Evolutionary conservation across 2,329 filamentous ascomycete genomes (phyloP).

Genomic region (Penicillium capsulatum): DNA sequence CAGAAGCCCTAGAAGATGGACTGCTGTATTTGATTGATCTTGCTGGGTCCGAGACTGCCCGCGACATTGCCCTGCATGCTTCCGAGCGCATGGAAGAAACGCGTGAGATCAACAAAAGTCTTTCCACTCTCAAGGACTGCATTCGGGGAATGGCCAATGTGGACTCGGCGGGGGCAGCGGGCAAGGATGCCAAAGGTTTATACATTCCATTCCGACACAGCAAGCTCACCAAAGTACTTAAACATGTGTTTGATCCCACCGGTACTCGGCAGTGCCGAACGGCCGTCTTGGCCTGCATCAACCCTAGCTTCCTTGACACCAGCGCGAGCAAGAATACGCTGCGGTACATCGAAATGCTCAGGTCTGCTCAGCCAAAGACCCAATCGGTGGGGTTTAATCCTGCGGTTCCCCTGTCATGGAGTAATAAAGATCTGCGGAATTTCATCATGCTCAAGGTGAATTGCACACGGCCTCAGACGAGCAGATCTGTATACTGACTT

Average conservation of each 20-base stretch:
- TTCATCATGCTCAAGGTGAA: constrained; percentile 9
- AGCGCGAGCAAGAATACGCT: constrained; percentile 49
- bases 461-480: not conserved
- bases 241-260: constrained; percentile 49
- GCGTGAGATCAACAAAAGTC: constrained; percentile 48
- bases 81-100: constrained; percentile 47
- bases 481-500: not conserved
- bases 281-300: constrained; percentile 48
- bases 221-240: constrained; percentile 47
- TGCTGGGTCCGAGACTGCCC: constrained; percentile 60
- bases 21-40: constrained; percentile 90
- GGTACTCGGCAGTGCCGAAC: constrained; percentile 42
- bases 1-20: constrained; percentile 50
- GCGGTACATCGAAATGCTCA: constrained; percentile 48
- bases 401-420: constrained; percentile 6
- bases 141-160: constrained; percentile 46
- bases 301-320: constrained; percentile 45
- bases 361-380: not conserved
- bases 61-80: constrained; percentile 41
- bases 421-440: constrained; percentile 7
- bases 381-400: constrained; percentile 5
- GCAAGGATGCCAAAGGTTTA: constrained; percentile 34
- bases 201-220: constrained; percentile 49
- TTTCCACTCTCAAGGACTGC: constrained; percentile 52
- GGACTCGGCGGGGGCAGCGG: constrained; percentile 19